These are phyloP conservation scores for Macadamia tetraphylla DNA, from an alignment of 164 flowering plant genomes.

Conservation along the genomic window DNA sequence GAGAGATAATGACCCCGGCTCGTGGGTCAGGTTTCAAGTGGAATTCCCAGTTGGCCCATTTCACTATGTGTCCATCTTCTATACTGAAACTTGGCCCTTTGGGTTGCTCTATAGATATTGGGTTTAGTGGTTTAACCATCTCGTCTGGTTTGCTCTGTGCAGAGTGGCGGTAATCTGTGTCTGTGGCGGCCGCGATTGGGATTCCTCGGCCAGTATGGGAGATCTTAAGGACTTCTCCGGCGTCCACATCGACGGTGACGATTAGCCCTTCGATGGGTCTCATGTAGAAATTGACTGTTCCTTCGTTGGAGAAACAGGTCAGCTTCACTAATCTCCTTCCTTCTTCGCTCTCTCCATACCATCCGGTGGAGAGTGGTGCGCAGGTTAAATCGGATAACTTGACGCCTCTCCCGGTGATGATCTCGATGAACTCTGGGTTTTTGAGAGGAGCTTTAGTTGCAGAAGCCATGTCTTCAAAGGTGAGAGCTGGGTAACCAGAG, in stretches of 20 bases:
- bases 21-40: constrained; percentile 54
- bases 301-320: constrained; percentile 42
- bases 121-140: constrained; percentile 34
- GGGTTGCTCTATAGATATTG: constrained; percentile 61
- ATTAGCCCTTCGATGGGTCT: constrained; percentile 66
- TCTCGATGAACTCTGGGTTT: constrained; percentile 22
- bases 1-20: constrained; percentile 60
- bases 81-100: constrained; percentile 49
- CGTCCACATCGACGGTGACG: constrained; percentile 45
- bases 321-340: constrained; percentile 45
- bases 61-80: constrained; percentile 40
- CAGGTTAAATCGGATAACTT: constrained; percentile 26
- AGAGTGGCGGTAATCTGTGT: constrained; percentile 41
- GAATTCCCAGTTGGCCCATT: constrained; percentile 75
- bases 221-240: constrained; percentile 27
- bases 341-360: constrained; percentile 54
- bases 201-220: constrained; percentile 29
- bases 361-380: constrained; percentile 34
- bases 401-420: constrained; percentile 31
- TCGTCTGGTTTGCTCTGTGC: constrained; percentile 8
- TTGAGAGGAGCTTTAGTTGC: constrained; percentile 19
- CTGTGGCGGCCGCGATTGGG: constrained; percentile 37
- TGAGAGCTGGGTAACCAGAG: constrained; percentile 39
- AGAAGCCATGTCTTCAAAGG: constrained; percentile 23
- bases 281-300: constrained; percentile 60